Base-by-base conservation (phyloP, 148 eudicot genomes). In the Heliosperma pusillum region DNA sequence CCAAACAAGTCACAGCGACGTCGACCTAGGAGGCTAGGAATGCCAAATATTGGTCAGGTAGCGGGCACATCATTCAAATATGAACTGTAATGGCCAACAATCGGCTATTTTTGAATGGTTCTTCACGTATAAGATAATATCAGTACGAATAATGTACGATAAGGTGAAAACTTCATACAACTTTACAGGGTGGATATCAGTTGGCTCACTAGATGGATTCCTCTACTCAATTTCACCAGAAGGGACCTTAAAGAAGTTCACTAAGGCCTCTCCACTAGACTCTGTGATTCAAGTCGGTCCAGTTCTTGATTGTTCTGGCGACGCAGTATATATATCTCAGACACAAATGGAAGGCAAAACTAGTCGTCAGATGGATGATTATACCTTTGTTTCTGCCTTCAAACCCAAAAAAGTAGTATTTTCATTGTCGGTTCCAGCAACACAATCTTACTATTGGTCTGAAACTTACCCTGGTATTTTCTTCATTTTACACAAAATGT, bases 261-360 rank as follows among this genome's bases (percentile, higher is more conserved):
- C 88, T 1, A 89, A 75, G 76, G 82, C 81, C 27, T 74, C 78
- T 63, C 56, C 82, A 62, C 10, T 44, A 57, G 82, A 86, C 61
- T 83, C 78, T 25, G 90, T 88, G 36, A 74, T 95, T 74, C 99
- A 95, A 85, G 90, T 81, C 63, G 85, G 85, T 82, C 97, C 97
- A 5, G 71, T 87, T 42, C 82, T 95, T 75, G 97, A 95, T 79
- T 95, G 99, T 80, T 95, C 99, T 1, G 99, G 99, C 19, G 89
- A 79, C 70, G 99, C 89, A 13, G 81, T 95, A 67, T 92, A 92
- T 76, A 71, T 89, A 12, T 88, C 92, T 80, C 93, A 87, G 75
- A 85, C 96, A 7, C 85, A 82, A 62, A 81, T 92, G 88, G 96
- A 92, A 44, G 93, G 91, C 40, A 92, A 90, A 77, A 80, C 24